Base-by-base conservation (phyloP, 108 stramenopile species). In the Skeletonema tropicum region DNA sequence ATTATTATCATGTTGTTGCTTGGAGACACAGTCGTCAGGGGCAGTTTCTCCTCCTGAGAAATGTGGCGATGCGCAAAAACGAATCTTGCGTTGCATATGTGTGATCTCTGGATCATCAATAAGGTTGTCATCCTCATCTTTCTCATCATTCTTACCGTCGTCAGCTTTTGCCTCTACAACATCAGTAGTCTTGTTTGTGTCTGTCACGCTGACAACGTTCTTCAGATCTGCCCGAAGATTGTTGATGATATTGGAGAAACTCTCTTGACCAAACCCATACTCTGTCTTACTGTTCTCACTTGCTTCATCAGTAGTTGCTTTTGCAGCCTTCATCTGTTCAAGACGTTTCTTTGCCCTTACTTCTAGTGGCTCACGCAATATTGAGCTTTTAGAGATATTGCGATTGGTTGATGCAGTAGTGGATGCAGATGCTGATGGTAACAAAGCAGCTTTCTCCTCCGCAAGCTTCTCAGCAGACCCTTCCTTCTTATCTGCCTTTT, bases 61-160 rank as follows among this genome's bases (percentile, higher is more conserved):
- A 25, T 55, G 52, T 21, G 52, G 52, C 23, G 52, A 55, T 55
- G 52, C 23, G 8, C 52, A 55, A 23, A 23, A 23, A 25, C 52
- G 52, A 55, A 55, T 55, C 52, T 55, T 55, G 7, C 52, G 52
- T 55, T 55, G 52, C 52, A 23, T 23, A 8, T 55, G 52, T 23
- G 52, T 55, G 52, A 55, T 23, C 19, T 55, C 52, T n/a, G 52
- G 52, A 55, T 55, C 52, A 23, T 55, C 52, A 55, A 55, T 15
- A 23, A 55, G 52, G 52, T 55, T 17, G 23, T 55, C 52, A 55
- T 23, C 19, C 23, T 55, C 48, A 19, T 49, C 48, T 49, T 17
- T 49, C 48, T 49, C 52, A 1, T 55, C 52, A 23, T 55, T 23
- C 52, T 55, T 21, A 2, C 10, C 23, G 52, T 6, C 10, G 23